Evolutionary conservation across 805 yeast genomes (phyloP).

Genomic region (Lipomyces orientalis): DNA sequence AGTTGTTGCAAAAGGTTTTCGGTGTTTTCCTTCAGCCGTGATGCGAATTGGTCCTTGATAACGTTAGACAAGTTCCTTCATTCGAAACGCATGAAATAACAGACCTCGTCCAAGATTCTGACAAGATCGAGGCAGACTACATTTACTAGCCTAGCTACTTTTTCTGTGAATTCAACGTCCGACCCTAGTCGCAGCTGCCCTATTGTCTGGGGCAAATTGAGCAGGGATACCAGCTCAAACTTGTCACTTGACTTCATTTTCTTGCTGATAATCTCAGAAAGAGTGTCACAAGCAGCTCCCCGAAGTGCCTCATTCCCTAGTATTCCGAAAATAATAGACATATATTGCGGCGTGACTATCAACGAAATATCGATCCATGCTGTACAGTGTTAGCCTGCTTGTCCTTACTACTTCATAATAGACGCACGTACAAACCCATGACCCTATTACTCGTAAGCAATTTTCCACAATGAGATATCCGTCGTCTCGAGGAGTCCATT

Average conservation of each 20-base stretch:
- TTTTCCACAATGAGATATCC: slow-evolving; percentile 58
- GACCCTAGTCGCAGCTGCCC: slow-evolving; percentile 48
- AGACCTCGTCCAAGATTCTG: slow-evolving; percentile 60
- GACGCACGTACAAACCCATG: slow-evolving; percentile 60
- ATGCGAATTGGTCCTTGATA: slow-evolving; percentile 44
- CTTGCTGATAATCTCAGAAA: slow-evolving; percentile 70
- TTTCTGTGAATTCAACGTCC: slow-evolving; percentile 74
- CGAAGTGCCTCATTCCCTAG: slow-evolving; percentile 54
- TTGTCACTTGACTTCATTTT: slow-evolving; percentile 79
- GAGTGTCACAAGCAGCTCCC: slow-evolving; percentile 60
- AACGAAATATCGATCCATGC: slow-evolving; percentile 88
- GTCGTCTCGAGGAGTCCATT: slow-evolving; percentile 43
- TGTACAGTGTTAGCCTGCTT: background rate
- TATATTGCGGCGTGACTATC: slow-evolving; percentile 65
- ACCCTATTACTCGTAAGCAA: slow-evolving; percentile 72
- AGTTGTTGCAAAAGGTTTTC: slow-evolving; percentile 54
- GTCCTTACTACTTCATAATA: background rate
- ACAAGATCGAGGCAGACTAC: slow-evolving; percentile 77
- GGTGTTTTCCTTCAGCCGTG: slow-evolving; percentile 17
- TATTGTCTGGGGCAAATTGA: slow-evolving; percentile 66
- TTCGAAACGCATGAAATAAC: slow-evolving; percentile 19
- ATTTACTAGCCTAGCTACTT: slow-evolving; percentile 73
- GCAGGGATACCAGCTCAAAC: slow-evolving; percentile 67
- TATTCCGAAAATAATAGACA: slow-evolving; percentile 63
- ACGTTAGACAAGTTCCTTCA: slow-evolving; percentile 40